These are phyloP conservation scores for Lagenidium sp. DNA, from an alignment of 352 stramenopile species.

Conservation along the genomic window DNA sequence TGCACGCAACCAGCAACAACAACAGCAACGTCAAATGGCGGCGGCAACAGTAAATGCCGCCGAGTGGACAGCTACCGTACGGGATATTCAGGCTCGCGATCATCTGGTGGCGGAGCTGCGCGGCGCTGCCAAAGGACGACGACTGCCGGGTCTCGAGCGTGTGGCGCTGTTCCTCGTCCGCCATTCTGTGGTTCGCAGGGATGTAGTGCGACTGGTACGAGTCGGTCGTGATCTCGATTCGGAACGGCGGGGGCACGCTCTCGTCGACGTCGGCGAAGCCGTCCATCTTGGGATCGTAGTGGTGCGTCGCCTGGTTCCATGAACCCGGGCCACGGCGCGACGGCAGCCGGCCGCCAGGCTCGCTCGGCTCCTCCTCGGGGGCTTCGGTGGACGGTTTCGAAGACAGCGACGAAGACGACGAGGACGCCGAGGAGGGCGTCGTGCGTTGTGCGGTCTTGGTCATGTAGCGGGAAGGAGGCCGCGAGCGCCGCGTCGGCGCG, in stretches of 20 bases:
- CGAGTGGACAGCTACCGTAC: too few relatives aligned
- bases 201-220: slow-evolving; percentile 13
- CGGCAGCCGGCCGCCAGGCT: slow-evolving; percentile 4
- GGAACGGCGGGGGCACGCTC: slow-evolving; percentile 68
- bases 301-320: slow-evolving; percentile 29
- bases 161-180: slow-evolving; percentile 9
- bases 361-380: not conserved
- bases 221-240: slow-evolving; percentile 69
- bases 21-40: too few relatives aligned
- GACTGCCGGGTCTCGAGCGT: slow-evolving; percentile 17
- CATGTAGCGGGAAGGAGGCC: slow-evolving; percentile 74
- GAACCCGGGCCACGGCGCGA: slow-evolving; percentile 38
- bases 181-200: not conserved
- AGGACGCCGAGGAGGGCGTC: slow-evolving; percentile 1
- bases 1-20: not conserved
- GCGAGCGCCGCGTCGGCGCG: slow-evolving; percentile 2
- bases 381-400: slow-evolving; percentile 14
- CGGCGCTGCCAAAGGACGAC: slow-evolving; percentile 36
- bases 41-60: too few relatives aligned
- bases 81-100: not conserved
- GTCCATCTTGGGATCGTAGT: slow-evolving; percentile 71
- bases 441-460: slow-evolving; percentile 20
- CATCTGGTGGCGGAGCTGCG: slow-evolving; percentile 16
- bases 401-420: slow-evolving; percentile 2
- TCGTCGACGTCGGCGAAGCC: slow-evolving; percentile 77